Percentiles rank a stretch among this genome's conserved stretches.
These are phyloP conservation scores for Penicillium sclerotigenum DNA, from an alignment of 2,329 filamentous ascomycete species.

Conservation along the genomic window DNA sequence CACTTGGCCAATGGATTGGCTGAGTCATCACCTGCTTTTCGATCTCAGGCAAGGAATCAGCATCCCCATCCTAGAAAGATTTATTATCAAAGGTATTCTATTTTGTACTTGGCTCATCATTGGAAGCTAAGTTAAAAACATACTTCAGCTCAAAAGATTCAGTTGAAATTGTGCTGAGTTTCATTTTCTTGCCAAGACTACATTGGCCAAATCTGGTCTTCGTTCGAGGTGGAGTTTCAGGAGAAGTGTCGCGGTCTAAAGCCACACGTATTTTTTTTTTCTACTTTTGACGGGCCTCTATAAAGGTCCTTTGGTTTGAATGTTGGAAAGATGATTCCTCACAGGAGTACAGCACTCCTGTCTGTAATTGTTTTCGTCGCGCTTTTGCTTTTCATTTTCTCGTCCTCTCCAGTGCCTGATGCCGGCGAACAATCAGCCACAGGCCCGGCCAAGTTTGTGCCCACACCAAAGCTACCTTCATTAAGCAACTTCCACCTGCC, in stretches of 20 bases:
- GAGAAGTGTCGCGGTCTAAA: constrained; percentile 1
- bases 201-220: constrained; percentile 12
- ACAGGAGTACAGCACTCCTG: constrained; percentile 42
- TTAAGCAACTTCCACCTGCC: constrained; percentile 56
- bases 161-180: constrained; percentile 4
- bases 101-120: background rate
- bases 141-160: background rate
- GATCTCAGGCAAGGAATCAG: background rate
- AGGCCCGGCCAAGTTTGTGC: constrained; percentile 33
- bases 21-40: background rate
- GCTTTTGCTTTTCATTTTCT: constrained; percentile 45
- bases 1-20: too few species aligned
- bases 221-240: constrained; percentile 10
- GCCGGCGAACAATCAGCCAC: constrained; percentile 22
- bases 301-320: constrained; percentile 5
- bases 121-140: background rate
- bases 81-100: background rate
- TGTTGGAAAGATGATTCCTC: constrained; percentile 37
- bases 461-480: constrained; percentile 42
- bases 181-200: constrained; percentile 5
- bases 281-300: background rate
- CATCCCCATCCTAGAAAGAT: background rate
- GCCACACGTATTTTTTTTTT: background rate
- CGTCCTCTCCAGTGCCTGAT: constrained; percentile 38
- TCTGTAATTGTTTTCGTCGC: constrained; percentile 44